Conservation (phyloP, 345 rosid genomes). For the Isatis tinctoria region DNA sequence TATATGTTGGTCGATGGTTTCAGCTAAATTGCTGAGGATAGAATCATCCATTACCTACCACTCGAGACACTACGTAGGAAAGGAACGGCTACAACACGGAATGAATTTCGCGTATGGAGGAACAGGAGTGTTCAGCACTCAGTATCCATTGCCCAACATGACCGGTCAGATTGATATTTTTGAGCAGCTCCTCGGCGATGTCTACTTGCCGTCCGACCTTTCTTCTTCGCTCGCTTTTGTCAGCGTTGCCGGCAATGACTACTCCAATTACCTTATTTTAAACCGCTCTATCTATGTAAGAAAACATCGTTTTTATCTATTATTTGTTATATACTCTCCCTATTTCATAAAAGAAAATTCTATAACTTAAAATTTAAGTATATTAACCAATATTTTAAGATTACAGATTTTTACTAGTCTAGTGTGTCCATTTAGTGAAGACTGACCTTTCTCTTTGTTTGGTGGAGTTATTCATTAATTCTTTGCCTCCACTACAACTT, state of each 20-base stretch:
- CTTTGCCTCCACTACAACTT: too few relatives aligned
- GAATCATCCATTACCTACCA: slow-evolving; percentile 58
- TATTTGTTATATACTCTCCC: too few relatives aligned
- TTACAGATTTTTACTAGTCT: too few relatives aligned
- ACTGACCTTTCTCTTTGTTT: too few relatives aligned
- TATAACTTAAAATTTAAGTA: too few relatives aligned
- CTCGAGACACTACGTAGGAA: background rate
- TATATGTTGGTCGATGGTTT: too few relatives aligned
- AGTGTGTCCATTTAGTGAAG: too few relatives aligned
- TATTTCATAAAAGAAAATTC: too few relatives aligned
- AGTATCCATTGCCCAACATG: slow-evolving; percentile 48
- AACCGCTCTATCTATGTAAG: slow-evolving; percentile 41
- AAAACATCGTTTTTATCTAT: background rate
- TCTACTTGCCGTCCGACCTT: slow-evolving; percentile 34
- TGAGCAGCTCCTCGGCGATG: slow-evolving; percentile 36
- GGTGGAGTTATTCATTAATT: too few relatives aligned
- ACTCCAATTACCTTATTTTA: slow-evolving; percentile 32
- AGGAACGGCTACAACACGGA: slow-evolving; percentile 37
- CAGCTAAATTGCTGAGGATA: slow-evolving; percentile 26
- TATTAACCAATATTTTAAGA: too few relatives aligned
- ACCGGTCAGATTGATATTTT: slow-evolving; percentile 55
- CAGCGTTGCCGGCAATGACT: slow-evolving; percentile 72
- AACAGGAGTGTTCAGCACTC: slow-evolving; percentile 66
- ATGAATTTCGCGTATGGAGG: slow-evolving; percentile 86
- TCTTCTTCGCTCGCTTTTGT: slow-evolving; percentile 50